Base-by-base conservation (phyloP, 73 alveolate genomes). In the Breviolum minutum region DNA sequence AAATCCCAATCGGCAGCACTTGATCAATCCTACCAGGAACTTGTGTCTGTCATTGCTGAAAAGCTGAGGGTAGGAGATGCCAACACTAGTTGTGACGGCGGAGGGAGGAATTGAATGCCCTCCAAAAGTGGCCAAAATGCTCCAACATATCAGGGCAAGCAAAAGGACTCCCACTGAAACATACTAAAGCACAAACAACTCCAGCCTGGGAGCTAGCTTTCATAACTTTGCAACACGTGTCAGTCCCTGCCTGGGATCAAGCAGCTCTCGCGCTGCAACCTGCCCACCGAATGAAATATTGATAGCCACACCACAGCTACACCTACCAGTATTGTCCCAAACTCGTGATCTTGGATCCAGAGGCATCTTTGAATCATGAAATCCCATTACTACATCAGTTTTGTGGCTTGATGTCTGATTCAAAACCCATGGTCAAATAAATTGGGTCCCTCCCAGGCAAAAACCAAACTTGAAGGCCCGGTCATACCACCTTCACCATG, bases 191-290 rank as follows among this genome's bases (percentile, higher is more conserved):
- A 71, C 19, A 11, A 11, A 20, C 19, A 11, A 12, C 10, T 20
- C 81, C 81, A 71, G 8, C 81, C 81, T 8, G 74, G 81, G 2
- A 30, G 26, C 29, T 11, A n/a, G 32, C 29, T 9, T 30, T 2
- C 7, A 27, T 26, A 29, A 27, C 63, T 76, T 71, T n/a, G 82
- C 48, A 54, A 14, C 60, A 76, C 3, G 54, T 40, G 54, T 40
- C 54, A 2, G 54, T 3, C 54, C 3, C 54, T 40, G 54, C 73
- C 91, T 40, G 71, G 54, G 69, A 82, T 82, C 91, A 6, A 82
- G 60, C 60, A 82, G 91, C 91, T 82, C 91, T 14, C 91, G 40
- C 8, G 71, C 40, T 5, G 91, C 91, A 30, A 82, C 91, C 91
- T 82, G 71, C 17, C 64, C 19, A 20, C 27, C 87, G 9, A n/a